Evolutionary conservation across 2,329 filamentous ascomycete genomes (phyloP).

Genomic region (Botryotinia calthae): DNA sequence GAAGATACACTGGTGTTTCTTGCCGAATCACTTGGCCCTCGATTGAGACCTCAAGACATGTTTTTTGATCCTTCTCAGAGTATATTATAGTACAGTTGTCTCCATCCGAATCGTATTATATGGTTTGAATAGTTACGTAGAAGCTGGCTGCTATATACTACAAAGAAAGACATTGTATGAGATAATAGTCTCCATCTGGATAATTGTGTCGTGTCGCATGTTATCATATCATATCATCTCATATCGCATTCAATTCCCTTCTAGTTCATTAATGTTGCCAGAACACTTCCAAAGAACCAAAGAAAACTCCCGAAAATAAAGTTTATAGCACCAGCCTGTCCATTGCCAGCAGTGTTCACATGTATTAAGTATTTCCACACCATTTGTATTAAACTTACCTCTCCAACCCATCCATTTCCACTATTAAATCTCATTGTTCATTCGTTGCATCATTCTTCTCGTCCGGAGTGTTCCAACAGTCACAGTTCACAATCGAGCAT

Average conservation of each 20-base stretch:
- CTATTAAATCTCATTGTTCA: not conserved
- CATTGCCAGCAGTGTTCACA: not conserved
- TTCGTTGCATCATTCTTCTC: not conserved
- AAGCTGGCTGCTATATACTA: not conserved
- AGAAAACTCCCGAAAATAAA: not conserved
- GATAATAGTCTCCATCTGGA: not conserved
- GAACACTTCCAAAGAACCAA: not conserved
- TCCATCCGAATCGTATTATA: not conserved
- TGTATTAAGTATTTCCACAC: not conserved
- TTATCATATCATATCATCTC: not conserved
- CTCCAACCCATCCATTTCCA: not conserved
- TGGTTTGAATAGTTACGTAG: not conserved
- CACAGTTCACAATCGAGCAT: not conserved
- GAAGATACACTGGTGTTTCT: not conserved
- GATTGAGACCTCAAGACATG: not conserved
- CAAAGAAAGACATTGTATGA: not conserved
- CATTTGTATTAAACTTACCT: not conserved
- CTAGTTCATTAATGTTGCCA: not conserved
- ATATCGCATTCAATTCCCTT: not conserved
- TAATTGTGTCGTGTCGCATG: not conserved
- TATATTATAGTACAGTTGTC: not conserved
- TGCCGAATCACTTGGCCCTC: not conserved
- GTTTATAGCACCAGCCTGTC: not conserved
- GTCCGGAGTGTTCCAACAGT: not conserved
- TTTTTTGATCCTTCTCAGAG: not conserved